Evolutionary conservation across 1,284 basidiomycete species (phyloP).

Genomic region (Ceratobasidium sp.): DNA sequence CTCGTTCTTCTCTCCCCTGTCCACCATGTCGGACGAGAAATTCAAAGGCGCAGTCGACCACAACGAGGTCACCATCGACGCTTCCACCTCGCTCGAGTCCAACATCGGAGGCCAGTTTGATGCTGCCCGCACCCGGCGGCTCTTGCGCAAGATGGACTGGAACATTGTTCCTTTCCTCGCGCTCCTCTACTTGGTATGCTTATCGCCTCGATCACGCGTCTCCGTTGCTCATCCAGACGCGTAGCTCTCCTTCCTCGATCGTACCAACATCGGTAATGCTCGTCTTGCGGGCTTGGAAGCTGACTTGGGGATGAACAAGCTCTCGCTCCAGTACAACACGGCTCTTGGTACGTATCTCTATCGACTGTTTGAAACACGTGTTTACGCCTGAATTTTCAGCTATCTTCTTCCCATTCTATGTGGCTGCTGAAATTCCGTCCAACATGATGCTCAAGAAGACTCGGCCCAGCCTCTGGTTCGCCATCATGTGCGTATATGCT

Average conservation of each 20-base stretch:
- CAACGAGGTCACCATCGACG: neutral
- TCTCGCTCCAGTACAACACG: conserved; percentile 33
- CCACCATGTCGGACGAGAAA: conserved; percentile 33
- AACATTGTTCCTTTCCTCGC: conserved; percentile 51
- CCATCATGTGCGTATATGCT: conserved; percentile 37
- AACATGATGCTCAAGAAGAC: conserved; percentile 64
- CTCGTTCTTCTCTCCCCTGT: too few relatives aligned
- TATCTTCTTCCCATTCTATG: conserved; percentile 68
- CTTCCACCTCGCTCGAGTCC: conserved; percentile 24
- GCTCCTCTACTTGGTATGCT: conserved; percentile 76
- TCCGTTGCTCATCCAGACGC: neutral
- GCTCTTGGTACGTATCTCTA: conserved; percentile 54
- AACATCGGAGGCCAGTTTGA: conserved; percentile 37
- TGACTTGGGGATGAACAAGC: conserved; percentile 41
- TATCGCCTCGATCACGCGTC: conserved; percentile 52
- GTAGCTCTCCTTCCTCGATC: conserved; percentile 56
- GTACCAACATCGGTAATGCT: conserved; percentile 82
- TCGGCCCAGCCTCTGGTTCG: conserved; percentile 63
- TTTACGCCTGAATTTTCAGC: conserved; percentile 59
- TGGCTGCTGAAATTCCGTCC: conserved; percentile 55
- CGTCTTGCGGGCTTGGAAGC: conserved; percentile 43
- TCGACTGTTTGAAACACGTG: conserved; percentile 67
- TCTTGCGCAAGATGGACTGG: conserved; percentile 40
- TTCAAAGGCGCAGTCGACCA: neutral
- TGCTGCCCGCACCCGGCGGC: conserved; percentile 11